Base-by-base conservation (phyloP, 1,284 basidiomycete species). In the Pholiota adiposa region DNA sequence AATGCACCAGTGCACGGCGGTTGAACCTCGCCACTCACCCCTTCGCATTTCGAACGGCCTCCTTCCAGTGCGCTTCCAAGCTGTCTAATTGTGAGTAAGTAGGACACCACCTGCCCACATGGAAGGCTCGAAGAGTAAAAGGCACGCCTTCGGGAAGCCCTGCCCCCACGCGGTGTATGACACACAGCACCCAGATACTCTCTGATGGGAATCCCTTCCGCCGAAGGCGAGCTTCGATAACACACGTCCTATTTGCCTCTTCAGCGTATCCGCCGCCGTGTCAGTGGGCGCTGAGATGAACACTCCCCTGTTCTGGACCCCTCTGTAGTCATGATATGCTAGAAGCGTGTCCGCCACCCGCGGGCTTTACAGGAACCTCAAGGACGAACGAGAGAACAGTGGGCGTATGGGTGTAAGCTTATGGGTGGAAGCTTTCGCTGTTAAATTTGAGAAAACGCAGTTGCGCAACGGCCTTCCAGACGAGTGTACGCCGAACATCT, bases 71-170 rank as follows among this genome's bases (percentile, higher is more conserved):
- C 41, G 5, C 21, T 14, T 43, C 8, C 9, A 23, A 27, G 11
- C 8, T n/a, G 23, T 6, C 7, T 7, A 27, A n/a, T 25, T 14
- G 23, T 23, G 44, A 16, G 21, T 27, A 23, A 25, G 16, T 25
- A 46, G 44, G 44, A 46, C 23, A 46, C 12, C 21, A 23, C 23
- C 19, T 46, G 44, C 44, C 44, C 44, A 23, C 23, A 27, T 46
- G 44, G 44, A 46, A 46, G 44, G 6, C 44, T 46, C 4, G 14
- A 27, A 46, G 44, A 3, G 44, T 23, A 23, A 46, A 46, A 46
- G 44, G 44, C 38, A 33, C 36, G 29, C 41, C 56, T 31, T 51
- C 27, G 38, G 49, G 56, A 36, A 56, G 44, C 19, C 54, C 33
- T 49, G 34, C 38, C 29, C n/a, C 33, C 12, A 38, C 25, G 46